Evolutionary conservation across 257 asterid species (phyloP).

Genomic region (Scutellaria baicalensis): DNA sequence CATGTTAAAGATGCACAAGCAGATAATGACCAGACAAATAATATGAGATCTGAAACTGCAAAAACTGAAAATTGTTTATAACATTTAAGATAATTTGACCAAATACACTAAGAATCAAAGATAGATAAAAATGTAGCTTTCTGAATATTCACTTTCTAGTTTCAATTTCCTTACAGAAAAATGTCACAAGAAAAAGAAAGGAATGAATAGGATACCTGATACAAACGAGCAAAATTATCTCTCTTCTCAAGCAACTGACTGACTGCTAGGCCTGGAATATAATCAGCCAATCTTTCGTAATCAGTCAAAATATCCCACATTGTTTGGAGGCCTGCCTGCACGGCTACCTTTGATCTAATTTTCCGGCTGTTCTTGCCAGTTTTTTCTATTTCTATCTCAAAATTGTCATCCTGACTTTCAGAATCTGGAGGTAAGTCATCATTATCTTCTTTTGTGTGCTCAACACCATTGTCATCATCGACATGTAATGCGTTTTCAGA

Average conservation of each 20-base stretch:
- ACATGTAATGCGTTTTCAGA: slow-evolving; percentile 12
- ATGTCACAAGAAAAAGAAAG: background rate
- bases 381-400: slow-evolving; percentile 51
- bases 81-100: background rate
- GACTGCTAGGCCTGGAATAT: slow-evolving; percentile 78
- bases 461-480: slow-evolving; percentile 17
- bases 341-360: slow-evolving; percentile 51
- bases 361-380: slow-evolving; percentile 52
- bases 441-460: slow-evolving; percentile 14
- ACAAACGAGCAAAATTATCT: slow-evolving; percentile 63
- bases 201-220: slow-evolving; percentile 43
- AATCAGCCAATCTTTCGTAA: slow-evolving; percentile 77
- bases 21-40: background rate
- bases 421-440: slow-evolving; percentile 18
- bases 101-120: background rate
- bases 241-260: slow-evolving; percentile 67
- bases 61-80: background rate
- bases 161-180: background rate
- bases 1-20: background rate
- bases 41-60: background rate
- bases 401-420: slow-evolving; percentile 21
- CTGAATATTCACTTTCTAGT: background rate
- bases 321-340: slow-evolving; percentile 54
- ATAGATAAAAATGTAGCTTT: background rate
- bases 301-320: slow-evolving; percentile 71